Conservation (phyloP, 176 grass and related monocot species). For the Chrysopogon serrulatus region DNA sequence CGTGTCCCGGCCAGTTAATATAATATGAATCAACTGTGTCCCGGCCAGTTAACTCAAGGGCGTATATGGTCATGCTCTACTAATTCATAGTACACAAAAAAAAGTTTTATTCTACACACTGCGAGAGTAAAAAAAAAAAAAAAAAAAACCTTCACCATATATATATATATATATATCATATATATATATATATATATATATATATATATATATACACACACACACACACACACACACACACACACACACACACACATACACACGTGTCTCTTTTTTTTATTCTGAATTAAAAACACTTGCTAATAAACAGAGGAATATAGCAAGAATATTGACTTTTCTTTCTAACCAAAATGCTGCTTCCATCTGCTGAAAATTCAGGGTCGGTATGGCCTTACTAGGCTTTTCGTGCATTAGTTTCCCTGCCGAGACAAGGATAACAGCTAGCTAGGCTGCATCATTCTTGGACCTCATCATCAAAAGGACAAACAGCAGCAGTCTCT, state of each 20-base stretch:
- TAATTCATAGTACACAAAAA: neutral
- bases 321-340: slow-evolving; percentile 10
- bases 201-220: too few species aligned
- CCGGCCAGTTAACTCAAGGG: neutral
- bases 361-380: slow-evolving; percentile 7
- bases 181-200: too few species aligned
- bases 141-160: neutral
- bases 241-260: too few species aligned
- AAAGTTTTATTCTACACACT: neutral
- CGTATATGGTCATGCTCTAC: neutral
- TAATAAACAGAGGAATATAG: neutral
- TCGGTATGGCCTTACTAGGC: neutral
- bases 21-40: neutral
- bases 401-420: neutral
- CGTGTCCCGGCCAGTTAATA: too few species aligned
- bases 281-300: neutral
- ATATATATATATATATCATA: too few species aligned
- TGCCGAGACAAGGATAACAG: neutral
- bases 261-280: neutral
- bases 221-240: too few species aligned
- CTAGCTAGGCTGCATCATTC: neutral
- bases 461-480: neutral
- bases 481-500: neutral
- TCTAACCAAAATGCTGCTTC: slow-evolving; percentile 16
- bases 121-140: neutral